Evolutionary conservation across 768 basidiomycete genomes (phyloP).

Genomic region (Collybia sordida): DNA sequence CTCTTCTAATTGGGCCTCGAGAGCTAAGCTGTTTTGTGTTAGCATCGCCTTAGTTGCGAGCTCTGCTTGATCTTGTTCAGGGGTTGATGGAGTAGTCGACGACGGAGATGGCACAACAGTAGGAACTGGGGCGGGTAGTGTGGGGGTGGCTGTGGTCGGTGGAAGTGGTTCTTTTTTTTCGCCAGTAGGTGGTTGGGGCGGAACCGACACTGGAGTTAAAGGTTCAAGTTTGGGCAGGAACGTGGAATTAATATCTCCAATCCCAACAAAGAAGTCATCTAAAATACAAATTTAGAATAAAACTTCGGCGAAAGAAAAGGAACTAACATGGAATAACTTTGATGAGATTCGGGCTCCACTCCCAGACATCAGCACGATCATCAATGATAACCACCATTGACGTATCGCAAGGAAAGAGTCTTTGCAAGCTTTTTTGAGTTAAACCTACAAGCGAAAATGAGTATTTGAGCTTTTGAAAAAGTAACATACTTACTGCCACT

Average conservation of each 20-base stretch:
- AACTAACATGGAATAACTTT: conserved; percentile 93
- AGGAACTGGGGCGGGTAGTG: neutral
- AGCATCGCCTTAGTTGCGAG: conserved; percentile 54
- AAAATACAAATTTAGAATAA: conserved; percentile 16
- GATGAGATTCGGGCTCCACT: conserved; percentile 93
- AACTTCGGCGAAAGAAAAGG: conserved; percentile 1
- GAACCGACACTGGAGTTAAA: conserved; percentile 36
- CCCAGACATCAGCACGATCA: conserved; percentile 98
- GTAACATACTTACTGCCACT: conserved; percentile 76
- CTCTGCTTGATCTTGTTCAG: conserved; percentile 48
- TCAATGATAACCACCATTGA: conserved; percentile 99
- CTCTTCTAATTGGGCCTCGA: conserved; percentile 84
- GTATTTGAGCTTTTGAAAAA: conserved; percentile 3
- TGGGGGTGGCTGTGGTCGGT: neutral
- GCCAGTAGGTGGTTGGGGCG: conserved; percentile 19
- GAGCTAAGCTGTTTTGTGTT: conserved; percentile 67
- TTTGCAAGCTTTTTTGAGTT: conserved; percentile 87
- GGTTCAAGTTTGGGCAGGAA: conserved; percentile 83
- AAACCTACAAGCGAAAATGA: conserved; percentile 51
- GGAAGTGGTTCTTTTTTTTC: conserved; percentile 1
- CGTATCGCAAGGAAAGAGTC: conserved; percentile 94
- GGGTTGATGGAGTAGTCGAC: conserved; percentile 17
- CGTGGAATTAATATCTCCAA: conserved; percentile 96
- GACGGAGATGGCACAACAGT: conserved; percentile 13
- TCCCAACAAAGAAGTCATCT: conserved; percentile 99